These are phyloP conservation scores for Rhizopogon vinicolor DNA, from an alignment of 768 basidiomycete genomes.

Conservation along the genomic window DNA sequence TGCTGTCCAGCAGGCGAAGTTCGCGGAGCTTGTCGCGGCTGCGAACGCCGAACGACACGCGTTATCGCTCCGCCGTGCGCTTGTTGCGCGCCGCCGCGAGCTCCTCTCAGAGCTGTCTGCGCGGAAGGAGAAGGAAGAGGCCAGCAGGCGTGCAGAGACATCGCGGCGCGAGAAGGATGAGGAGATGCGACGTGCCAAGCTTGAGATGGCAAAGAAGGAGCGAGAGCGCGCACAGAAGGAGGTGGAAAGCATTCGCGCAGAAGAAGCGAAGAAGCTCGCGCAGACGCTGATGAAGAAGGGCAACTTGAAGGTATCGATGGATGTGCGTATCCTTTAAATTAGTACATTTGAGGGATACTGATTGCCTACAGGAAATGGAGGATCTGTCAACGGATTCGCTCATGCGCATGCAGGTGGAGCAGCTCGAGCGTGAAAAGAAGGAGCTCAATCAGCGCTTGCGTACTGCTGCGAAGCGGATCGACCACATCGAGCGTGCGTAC, in stretches of 20 bases:
- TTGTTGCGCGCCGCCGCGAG: slow-evolving; percentile 83
- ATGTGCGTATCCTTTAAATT: slow-evolving; percentile 40
- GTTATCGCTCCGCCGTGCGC: slow-evolving; percentile 68
- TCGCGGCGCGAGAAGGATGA: slow-evolving; percentile 65
- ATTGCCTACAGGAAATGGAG: slow-evolving; percentile 60
- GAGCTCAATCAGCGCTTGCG: slow-evolving; percentile 79
- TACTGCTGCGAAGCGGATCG: slow-evolving; percentile 82
- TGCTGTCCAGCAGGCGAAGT: slow-evolving; percentile 42
- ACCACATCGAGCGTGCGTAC: slow-evolving; percentile 92
- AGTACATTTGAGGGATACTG: slow-evolving; percentile 8
- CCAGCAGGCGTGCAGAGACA: slow-evolving; percentile 69
- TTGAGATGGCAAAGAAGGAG: slow-evolving; percentile 61
- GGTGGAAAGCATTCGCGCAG: slow-evolving; percentile 50
- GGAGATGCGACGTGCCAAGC: slow-evolving; percentile 53
- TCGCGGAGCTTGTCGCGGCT: slow-evolving; percentile 55
- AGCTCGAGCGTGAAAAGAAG: slow-evolving; percentile 95
- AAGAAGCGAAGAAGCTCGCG: slow-evolving; percentile 86
- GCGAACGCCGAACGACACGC: slow-evolving; percentile 74
- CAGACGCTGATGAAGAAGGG: slow-evolving; percentile 79
- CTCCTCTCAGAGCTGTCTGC: slow-evolving; percentile 78
- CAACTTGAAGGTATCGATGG: slow-evolving; percentile 64
- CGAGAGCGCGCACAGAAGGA: slow-evolving; percentile 74
- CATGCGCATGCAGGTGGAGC: slow-evolving; percentile 87
- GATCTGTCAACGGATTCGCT: slow-evolving; percentile 82
- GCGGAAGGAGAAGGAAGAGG: slow-evolving; percentile 87